Evolutionary conservation across 2,329 filamentous ascomycete genomes (phyloP).

Genomic region (Neonectria hederae): DNA sequence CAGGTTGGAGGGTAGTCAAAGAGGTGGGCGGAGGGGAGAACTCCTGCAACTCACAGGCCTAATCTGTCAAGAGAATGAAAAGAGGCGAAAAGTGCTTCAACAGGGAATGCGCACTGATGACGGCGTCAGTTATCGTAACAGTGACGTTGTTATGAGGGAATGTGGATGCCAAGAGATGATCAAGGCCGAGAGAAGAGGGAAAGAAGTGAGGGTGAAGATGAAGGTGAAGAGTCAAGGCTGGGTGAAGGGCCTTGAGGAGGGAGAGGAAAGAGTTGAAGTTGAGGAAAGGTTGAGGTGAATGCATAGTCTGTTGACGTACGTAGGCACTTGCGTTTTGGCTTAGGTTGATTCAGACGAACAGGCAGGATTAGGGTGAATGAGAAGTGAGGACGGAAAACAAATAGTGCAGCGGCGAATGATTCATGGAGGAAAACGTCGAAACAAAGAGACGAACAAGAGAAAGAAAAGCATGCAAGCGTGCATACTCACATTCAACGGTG

Average conservation of each 20-base stretch:
- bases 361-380: slow-evolving; percentile 3
- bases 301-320: neutral
- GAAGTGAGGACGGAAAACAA: slow-evolving; percentile 4
- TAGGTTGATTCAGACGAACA: neutral
- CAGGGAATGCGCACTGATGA: neutral
- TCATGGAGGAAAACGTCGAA: slow-evolving; percentile 6
- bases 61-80: neutral
- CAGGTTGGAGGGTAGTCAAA: neutral
- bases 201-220: neutral
- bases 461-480: neutral
- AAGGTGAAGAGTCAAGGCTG: neutral
- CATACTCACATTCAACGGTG: neutral
- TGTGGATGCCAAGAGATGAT: neutral
- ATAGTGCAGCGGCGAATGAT: slow-evolving; percentile 18
- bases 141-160: neutral
- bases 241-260: neutral
- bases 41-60: neutral
- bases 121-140: neutral
- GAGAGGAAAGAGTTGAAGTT: neutral
- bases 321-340: neutral
- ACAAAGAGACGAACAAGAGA: neutral
- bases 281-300: slow-evolving; percentile 6
- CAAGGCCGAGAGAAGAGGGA: neutral
- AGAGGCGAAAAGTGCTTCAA: neutral
- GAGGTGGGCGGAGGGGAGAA: neutral